Conservation (phyloP, 495 filamentous ascomycete species). For the Pseudotulostoma volvatum region DNA sequence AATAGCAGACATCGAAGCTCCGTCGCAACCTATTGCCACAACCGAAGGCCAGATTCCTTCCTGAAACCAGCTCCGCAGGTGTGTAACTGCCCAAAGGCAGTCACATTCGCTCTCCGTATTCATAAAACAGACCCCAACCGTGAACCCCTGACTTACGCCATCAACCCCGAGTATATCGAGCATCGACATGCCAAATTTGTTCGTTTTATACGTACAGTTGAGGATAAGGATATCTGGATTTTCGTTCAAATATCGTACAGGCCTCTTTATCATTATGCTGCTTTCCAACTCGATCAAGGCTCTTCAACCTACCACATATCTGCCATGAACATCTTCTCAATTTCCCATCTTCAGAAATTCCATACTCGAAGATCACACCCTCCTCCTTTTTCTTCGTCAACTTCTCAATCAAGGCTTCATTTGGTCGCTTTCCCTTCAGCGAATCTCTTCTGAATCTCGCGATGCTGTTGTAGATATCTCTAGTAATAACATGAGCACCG, state of each 20-base stretch:
- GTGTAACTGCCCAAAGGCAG: not conserved
- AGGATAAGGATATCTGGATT: conserved; percentile 6
- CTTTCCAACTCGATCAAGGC: too few species aligned
- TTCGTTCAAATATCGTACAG: not conserved
- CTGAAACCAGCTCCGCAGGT: not conserved
- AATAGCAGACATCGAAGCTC: not conserved
- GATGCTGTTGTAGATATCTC: too few species aligned
- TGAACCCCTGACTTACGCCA: not conserved
- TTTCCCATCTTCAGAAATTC: too few species aligned
- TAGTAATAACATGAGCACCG: too few species aligned
- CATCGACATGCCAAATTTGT: conserved; percentile 5
- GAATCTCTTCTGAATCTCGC: too few species aligned
- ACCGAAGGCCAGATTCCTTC: not conserved
- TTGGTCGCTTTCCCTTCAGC: too few species aligned
- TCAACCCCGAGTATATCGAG: conserved; percentile 4
- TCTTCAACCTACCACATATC: too few species aligned
- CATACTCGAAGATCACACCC: too few species aligned
- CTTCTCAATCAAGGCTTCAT: too few species aligned
- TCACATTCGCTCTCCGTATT: not conserved
- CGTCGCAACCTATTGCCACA: not conserved
- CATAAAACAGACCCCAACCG: not conserved
- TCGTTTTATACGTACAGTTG: conserved; percentile 9
- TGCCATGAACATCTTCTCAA: too few species aligned
- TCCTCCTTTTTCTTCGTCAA: too few species aligned
- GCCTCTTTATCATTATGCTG: too few species aligned